Evolutionary conservation across 1,284 basidiomycete species (phyloP).

Genomic region (Puccinia triticina): DNA sequence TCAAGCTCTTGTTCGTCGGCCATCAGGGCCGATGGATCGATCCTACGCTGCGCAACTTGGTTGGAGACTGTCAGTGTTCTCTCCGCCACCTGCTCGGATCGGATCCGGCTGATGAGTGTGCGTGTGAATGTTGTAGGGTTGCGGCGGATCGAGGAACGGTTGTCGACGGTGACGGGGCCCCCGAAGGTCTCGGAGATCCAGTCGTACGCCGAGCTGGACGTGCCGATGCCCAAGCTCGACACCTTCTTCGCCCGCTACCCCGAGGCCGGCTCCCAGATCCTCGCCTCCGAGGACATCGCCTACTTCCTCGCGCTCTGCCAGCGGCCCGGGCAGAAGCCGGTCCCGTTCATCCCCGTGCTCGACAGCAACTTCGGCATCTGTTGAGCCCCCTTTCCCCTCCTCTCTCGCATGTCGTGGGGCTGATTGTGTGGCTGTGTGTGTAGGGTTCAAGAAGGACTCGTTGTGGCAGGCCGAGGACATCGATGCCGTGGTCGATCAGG

Average conservation of each 20-base stretch:
- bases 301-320: slow-evolving; percentile 95
- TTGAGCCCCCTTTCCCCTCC: slow-evolving; percentile 58
- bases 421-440: slow-evolving; percentile 21
- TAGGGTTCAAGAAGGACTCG: slow-evolving; percentile 71
- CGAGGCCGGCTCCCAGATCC: slow-evolving; percentile 77
- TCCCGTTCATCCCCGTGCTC: slow-evolving; percentile 96
- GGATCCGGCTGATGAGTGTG: too few species aligned
- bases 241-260: slow-evolving; percentile 82
- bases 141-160: slow-evolving; percentile 84
- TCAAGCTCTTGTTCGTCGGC: slow-evolving; percentile 86
- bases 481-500: slow-evolving; percentile 96
- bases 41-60: slow-evolving; percentile 85
- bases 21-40: slow-evolving; percentile 95
- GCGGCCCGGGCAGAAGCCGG: slow-evolving; percentile 95
- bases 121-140: too few species aligned
- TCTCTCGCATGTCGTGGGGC: too few species aligned
- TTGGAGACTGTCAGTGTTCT: slow-evolving; percentile 72
- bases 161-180: slow-evolving; percentile 84
- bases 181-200: slow-evolving; percentile 85
- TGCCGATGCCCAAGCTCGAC: slow-evolving; percentile 76
- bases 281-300: slow-evolving; percentile 91
- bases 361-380: slow-evolving; percentile 92
- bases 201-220: slow-evolving; percentile 80
- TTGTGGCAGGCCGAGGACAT: slow-evolving; percentile 98
- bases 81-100: too few species aligned